These are phyloP conservation scores for Calocera viscosa DNA, from an alignment of 768 basidiomycete species.

Conservation along the genomic window DNA sequence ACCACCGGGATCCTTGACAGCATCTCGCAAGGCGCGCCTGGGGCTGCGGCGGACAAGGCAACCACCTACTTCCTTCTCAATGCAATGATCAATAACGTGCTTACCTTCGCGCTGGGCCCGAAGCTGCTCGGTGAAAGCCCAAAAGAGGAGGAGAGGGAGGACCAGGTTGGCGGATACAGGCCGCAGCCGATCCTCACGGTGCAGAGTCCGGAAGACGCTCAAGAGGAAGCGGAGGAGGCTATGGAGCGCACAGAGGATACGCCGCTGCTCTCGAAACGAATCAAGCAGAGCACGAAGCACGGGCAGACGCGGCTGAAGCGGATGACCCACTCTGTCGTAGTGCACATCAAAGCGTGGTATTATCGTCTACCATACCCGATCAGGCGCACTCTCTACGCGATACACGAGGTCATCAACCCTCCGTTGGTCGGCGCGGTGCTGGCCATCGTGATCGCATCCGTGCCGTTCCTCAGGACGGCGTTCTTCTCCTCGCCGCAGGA, in stretches of 20 bases:
- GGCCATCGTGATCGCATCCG: neutral
- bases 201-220: neutral
- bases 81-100: slow-evolving; percentile 8
- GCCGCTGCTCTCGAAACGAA: neutral
- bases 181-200: neutral
- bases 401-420: neutral
- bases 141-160: neutral
- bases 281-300: neutral
- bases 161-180: neutral
- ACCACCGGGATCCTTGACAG: slow-evolving; percentile 3
- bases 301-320: neutral
- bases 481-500: slow-evolving; percentile 1
- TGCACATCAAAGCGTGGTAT: neutral
- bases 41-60: neutral
- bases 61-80: slow-evolving; percentile 8
- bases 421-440: neutral
- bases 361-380: neutral
- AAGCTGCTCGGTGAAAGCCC: neutral
- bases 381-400: neutral
- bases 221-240: neutral
- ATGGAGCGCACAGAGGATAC: neutral
- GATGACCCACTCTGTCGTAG: neutral
- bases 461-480: neutral
- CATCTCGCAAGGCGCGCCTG: neutral
- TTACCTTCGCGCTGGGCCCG: neutral